A percentile compares a stretch with the other conserved stretches of the same genome.
phyloP scores from a whole-genome alignment of 2,329 filamentous ascomycete genomes.

The Alternaria arborescens region DNA sequence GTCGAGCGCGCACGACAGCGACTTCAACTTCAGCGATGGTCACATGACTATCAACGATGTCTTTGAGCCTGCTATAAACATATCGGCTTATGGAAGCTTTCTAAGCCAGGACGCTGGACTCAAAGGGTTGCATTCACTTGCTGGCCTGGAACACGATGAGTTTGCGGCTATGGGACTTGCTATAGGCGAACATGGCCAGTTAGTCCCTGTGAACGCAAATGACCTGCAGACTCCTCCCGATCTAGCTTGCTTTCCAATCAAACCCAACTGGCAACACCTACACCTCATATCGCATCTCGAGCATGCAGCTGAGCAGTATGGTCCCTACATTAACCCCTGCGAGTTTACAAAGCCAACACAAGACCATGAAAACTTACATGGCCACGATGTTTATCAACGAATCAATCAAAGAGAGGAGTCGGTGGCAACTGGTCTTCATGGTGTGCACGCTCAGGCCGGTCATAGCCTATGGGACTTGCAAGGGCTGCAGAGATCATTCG shows the following conservation, averaged over 20 bases:
- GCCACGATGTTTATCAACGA: conserved; percentile 3
- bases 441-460: conserved; percentile 13
- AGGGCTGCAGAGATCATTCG: conserved; percentile 39
- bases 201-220: conserved; percentile 19
- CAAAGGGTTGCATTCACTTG: conserved; percentile 15
- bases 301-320: conserved; percentile 32
- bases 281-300: conserved; percentile 35
- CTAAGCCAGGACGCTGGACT: background rate
- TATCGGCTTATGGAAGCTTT: conserved; percentile 32
- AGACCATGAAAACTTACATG: conserved; percentile 8
- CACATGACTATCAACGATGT: conserved; percentile 49
- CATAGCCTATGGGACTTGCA: conserved; percentile 39
- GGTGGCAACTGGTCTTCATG: conserved; percentile 24
- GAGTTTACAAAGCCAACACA: conserved; percentile 2
- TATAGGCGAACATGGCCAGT: conserved; percentile 22
- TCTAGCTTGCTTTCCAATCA: conserved; percentile 32
- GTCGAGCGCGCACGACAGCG: conserved; percentile 40
- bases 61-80: conserved; percentile 47
- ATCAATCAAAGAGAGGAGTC: conserved; percentile 13
- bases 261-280: conserved; percentile 32
- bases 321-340: conserved; percentile 1
- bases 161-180: conserved; percentile 25
- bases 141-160: conserved; percentile 27
- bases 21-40: conserved; percentile 53
- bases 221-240: conserved; percentile 9